A percentile compares a stretch with the other conserved stretches of the same genome.
Evolutionary conservation across 148 eudicot genomes (phyloP).

Genomic region (Vaccinium corymbosum): DNA sequence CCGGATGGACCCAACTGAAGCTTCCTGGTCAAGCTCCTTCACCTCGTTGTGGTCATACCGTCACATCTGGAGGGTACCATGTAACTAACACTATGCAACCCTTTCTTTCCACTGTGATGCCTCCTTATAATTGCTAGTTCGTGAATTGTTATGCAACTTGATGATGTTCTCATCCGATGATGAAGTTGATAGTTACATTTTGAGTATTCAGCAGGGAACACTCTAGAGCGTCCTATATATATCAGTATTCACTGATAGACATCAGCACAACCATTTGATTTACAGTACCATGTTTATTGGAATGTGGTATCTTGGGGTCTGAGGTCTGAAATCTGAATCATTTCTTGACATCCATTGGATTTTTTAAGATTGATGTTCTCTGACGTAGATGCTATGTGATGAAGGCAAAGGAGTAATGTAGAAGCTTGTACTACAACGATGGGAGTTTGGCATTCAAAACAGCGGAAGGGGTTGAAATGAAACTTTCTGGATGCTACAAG

Average conservation of each 20-base stretch:
- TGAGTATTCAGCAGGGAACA: background rate
- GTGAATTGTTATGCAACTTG: background rate
- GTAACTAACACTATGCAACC: constrained; percentile 36
- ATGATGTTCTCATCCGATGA: background rate
- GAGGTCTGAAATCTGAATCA: background rate
- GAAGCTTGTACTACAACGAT: background rate
- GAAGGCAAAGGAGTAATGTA: background rate
- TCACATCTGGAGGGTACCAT: constrained; percentile 88
- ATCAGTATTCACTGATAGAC: background rate
- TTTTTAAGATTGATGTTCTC: background rate
- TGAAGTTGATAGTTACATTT: constrained; percentile 3
- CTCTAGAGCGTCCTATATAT: background rate
- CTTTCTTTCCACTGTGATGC: background rate
- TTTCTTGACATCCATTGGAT: background rate
- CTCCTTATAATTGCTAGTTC: background rate
- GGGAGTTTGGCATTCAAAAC: background rate
- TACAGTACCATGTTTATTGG: background rate
- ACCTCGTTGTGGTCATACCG: constrained; percentile 90
- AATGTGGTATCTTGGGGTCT: background rate
- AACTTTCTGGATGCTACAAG: background rate
- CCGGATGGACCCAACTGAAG: constrained; percentile 98
- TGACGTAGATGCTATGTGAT: background rate
- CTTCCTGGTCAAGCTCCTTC: constrained; percentile 98
- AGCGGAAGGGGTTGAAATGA: background rate
- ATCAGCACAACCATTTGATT: background rate